phyloP scores from a whole-genome alignment of 257 asterid species.

The Haberlea rhodopensis region DNA sequence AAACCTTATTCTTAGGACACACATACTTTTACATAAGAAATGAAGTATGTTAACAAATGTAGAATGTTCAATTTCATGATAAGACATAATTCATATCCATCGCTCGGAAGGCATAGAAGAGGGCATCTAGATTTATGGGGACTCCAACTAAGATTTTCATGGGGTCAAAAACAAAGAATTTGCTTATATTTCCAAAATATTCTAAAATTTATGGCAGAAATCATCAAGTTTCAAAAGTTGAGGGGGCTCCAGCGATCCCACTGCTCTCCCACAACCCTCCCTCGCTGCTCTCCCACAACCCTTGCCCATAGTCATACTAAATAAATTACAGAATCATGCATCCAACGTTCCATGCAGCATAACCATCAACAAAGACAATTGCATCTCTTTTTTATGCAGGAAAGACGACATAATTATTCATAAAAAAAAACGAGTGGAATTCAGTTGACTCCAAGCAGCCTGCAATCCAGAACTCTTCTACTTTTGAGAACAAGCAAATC shows the following conservation, averaged over 20 bases:
- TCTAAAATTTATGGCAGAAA: no score
- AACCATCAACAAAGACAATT: not conserved
- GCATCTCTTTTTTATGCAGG: not conserved
- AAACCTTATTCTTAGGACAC: no score
- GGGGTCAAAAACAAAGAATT: no score
- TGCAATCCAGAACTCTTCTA: not conserved
- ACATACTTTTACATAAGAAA: no score
- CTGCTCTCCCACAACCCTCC: no score
- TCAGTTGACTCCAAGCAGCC: not conserved
- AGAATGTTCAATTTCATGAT: no score
- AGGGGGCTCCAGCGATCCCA: no score
- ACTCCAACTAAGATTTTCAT: no score
- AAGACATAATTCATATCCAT: no score
- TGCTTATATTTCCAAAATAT: no score
- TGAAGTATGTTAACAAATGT: no score
- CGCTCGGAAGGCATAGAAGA: no score
- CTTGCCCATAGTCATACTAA: not conserved
- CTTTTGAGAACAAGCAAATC: conserved; percentile 10
- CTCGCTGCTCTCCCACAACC: not conserved
- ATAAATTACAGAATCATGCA: conserved; percentile 12
- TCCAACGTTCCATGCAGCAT: not conserved
- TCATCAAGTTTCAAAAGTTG: not conserved
- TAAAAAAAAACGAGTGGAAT: not conserved
- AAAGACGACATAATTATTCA: not conserved
- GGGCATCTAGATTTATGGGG: not conserved